Evolutionary conservation across 331 rosid genomes (phyloP).

Genomic region (Quercus tomentella): DNA sequence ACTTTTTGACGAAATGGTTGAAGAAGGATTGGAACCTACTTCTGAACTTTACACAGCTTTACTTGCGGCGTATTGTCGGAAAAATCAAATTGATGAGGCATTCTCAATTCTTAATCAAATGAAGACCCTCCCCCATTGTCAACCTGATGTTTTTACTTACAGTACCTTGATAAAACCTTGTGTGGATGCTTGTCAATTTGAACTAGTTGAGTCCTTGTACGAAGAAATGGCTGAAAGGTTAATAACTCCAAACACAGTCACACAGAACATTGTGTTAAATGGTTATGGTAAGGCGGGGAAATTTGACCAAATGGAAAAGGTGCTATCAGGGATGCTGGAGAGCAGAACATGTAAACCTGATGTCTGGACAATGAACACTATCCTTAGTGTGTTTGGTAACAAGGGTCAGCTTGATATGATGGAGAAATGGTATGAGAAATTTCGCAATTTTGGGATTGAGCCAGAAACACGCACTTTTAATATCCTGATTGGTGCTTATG

Average conservation of each 20-base stretch:
- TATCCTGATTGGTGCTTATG: constrained; percentile 89
- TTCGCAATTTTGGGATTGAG: constrained; percentile 82
- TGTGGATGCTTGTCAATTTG: constrained; percentile 66
- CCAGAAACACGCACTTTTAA: constrained; percentile 95
- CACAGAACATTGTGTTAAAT: constrained; percentile 87
- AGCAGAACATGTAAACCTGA: constrained; percentile 79
- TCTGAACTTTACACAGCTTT: constrained; percentile 76
- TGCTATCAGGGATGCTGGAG: constrained; percentile 78
- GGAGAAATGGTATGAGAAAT: constrained; percentile 98
- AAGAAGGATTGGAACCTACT: constrained; percentile 78
- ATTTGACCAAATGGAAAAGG: constrained; percentile 90
- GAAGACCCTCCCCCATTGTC: constrained; percentile 82
- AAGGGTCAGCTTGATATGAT: constrained; percentile 81
- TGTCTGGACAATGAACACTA: constrained; percentile 95
- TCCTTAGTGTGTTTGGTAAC: constrained; percentile 87
- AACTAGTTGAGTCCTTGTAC: constrained; percentile 63
- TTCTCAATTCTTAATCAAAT: constrained; percentile 62
- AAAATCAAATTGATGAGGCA: constrained; percentile 64
- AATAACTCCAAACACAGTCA: constrained; percentile 73
- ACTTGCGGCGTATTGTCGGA: constrained; percentile 78
- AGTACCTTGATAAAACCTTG: constrained; percentile 80
- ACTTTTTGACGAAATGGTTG: constrained; percentile 70
- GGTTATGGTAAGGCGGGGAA: constrained; percentile 92
- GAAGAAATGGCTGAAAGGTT: constrained; percentile 74
- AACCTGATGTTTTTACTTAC: constrained; percentile 92